Evolutionary conservation across 768 basidiomycete species (phyloP), one percentile per base, ranked within the genome.

Genomic region (Mycena polygramma): DNA sequence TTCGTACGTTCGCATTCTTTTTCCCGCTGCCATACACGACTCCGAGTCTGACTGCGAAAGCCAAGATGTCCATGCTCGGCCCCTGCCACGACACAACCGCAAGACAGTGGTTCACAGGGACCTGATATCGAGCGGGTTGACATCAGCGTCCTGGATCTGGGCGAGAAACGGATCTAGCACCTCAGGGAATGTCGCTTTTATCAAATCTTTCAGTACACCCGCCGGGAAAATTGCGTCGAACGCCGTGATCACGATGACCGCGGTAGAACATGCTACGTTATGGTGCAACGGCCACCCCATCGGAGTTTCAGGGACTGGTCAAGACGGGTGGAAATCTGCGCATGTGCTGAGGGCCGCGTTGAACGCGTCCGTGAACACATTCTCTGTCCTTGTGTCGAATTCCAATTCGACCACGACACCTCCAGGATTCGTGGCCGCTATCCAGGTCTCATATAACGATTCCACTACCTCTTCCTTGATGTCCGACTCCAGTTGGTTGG

Each of bases 111-210:
- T 53, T 13, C 26, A 17, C 22, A 24, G 54, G 45, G 55, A 58
- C 36, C 22, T 55, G 7, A 39, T 30, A 10, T 45, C 62, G 6
- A 35, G 53, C 26, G 65, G 57, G 15, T 20, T 71, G 8, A 11
- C 49, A 20, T 60, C 67, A 7, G 71, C 71, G 30, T 72, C 71
- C 19, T 72, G 71, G 71, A 72, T 72, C 26, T 72, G 71, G 71
- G 39, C 53, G 6, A 26, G 62, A 11, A 24, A 59, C 10, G 53
- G 58, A 7, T 13, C 66, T 1, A 35, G 36, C 43, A 45, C 68
- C 4, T n/a, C 54, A 30, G 67, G 63, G 43, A 68, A 39, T 30
- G 67, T 62, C 2, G 71, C 71, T 6, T 72, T 72, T 30, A 6
- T 65, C 14, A 61, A 57, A n/a, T 35, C 39, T 0, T 65, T 60